phyloP scores from a whole-genome alignment of 371 early-diverging fungal genomes.

The Apophysomyces variabilis region DNA sequence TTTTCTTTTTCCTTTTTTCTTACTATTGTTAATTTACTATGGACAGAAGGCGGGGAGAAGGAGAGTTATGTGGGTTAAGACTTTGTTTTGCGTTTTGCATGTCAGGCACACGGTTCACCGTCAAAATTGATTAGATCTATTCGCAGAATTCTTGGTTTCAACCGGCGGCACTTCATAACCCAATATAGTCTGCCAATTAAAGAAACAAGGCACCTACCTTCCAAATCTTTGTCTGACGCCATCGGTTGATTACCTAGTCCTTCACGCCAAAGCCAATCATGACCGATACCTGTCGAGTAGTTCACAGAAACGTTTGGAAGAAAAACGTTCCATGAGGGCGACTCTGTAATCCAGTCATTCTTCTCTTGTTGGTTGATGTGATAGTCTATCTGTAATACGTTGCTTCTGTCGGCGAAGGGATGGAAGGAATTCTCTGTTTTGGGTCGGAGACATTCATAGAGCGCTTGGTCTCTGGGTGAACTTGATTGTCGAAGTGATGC shows the following conservation, averaged over 20 bases:
- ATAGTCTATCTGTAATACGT: background rate
- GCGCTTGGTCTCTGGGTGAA: constrained; percentile 1
- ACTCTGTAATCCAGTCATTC: background rate
- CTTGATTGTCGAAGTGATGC: background rate
- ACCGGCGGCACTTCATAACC: background rate
- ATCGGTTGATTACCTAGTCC: background rate
- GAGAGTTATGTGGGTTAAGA: too few species aligned
- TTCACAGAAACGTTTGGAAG: background rate
- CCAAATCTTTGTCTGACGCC: constrained; percentile 8
- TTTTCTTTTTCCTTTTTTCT: too few species aligned
- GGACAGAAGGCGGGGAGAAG: too few species aligned
- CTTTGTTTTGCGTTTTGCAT: too few species aligned
- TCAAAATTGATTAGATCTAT: constrained; percentile 11
- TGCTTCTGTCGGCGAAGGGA: background rate
- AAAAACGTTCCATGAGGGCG: background rate
- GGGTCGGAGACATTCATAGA: background rate
- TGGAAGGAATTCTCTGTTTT: background rate
- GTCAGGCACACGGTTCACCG: background rate
- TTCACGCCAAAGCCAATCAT: constrained; percentile 2
- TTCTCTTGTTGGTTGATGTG: background rate
- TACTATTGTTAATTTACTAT: too few species aligned
- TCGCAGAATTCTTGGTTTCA: background rate
- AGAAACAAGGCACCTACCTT: background rate
- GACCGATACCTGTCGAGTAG: background rate
- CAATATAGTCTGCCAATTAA: background rate